These are phyloP conservation scores for Geotrichum siamense DNA, from an alignment of 1,139 yeast species.

Conservation along the genomic window DNA sequence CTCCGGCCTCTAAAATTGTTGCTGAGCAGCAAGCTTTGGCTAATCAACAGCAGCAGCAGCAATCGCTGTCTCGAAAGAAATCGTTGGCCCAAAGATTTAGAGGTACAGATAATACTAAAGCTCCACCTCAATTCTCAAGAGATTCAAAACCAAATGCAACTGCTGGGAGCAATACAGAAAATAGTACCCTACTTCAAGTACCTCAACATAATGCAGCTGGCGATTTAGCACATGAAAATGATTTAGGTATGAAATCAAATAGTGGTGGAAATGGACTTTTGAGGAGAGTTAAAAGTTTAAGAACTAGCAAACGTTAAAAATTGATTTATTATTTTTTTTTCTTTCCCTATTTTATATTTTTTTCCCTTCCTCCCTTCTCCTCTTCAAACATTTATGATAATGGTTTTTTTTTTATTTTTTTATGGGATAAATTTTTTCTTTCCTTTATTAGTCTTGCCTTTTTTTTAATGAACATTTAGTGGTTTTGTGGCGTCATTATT, in stretches of 20 bases:
- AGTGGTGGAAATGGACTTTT: slow-evolving; percentile 43
- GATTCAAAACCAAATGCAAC: slow-evolving; percentile 2
- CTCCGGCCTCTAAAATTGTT: slow-evolving; percentile 75
- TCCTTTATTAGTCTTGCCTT: background rate
- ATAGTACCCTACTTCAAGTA: no score
- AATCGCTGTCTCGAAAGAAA: slow-evolving; percentile 45
- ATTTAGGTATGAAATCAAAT: no score
- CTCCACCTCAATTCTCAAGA: slow-evolving; percentile 11
- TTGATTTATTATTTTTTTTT: background rate
- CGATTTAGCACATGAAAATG: no score
- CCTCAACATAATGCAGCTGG: no score
- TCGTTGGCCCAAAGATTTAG: slow-evolving; percentile 64
- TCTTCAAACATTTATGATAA: background rate
- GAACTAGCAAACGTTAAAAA: slow-evolving; percentile 27
- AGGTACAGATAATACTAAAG: slow-evolving; percentile 22
- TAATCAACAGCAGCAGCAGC: slow-evolving; percentile 22
- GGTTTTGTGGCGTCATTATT: no score
- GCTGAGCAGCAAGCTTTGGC: slow-evolving; percentile 26
- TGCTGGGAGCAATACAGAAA: background rate
- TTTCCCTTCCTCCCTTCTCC: no score
- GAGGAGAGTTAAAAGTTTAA: slow-evolving; percentile 81
- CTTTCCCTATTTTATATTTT: no score
- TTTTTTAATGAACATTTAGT: background rate
- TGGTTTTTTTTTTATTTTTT: background rate
- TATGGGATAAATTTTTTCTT: background rate